phyloP scores from a whole-genome alignment of 2,329 filamentous ascomycete species.

The Pseudomassariella vexata region DNA sequence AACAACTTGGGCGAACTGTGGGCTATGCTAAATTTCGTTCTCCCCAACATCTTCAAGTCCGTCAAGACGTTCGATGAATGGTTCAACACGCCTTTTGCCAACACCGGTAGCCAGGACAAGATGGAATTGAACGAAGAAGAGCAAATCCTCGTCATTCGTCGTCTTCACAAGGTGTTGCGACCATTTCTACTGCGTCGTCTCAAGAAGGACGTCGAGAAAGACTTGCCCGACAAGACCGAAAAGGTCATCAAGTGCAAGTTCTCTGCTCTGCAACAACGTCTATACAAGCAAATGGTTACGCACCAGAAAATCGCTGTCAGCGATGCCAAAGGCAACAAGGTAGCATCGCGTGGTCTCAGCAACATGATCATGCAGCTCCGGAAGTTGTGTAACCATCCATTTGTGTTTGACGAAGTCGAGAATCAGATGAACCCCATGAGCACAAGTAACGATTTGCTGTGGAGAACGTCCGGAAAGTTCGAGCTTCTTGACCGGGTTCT shows the following conservation, averaged over 20 bases:
- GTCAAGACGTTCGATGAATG: slow-evolving; percentile 98
- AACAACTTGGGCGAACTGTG: slow-evolving; percentile 96
- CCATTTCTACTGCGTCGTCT: slow-evolving; percentile 96
- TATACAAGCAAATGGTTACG: slow-evolving; percentile 96
- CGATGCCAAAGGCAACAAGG: slow-evolving; percentile 93
- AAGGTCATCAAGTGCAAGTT: slow-evolving; percentile 99
- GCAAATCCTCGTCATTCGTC: slow-evolving; percentile 94
- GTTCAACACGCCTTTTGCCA: slow-evolving; percentile 99
- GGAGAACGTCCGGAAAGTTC: slow-evolving; percentile 96
- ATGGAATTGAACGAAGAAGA: slow-evolving; percentile 99
- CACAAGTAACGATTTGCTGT: slow-evolving; percentile 86
- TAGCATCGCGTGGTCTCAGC: slow-evolving; percentile 86
- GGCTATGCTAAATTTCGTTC: slow-evolving; percentile 96
- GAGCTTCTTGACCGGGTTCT: slow-evolving; percentile 88
- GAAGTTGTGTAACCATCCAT: slow-evolving; percentile 98
- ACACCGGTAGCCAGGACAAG: slow-evolving; percentile 95
- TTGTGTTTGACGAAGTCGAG: slow-evolving; percentile 96
- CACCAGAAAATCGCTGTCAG: slow-evolving; percentile 93
- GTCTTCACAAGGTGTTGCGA: slow-evolving; percentile 93
- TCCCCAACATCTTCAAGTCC: slow-evolving; percentile 98
- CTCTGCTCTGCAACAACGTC: slow-evolving; percentile 83
- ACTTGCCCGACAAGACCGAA: slow-evolving; percentile 97
- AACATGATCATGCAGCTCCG: slow-evolving; percentile 99
- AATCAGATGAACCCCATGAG: slow-evolving; percentile 93
- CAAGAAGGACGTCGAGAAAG: slow-evolving; percentile 99